Evolutionary conservation across 495 filamentous ascomycete genomes (phyloP), one percentile per base, ranked within the genome.

Genomic region (Paragyromitra xinjiangensis): DNA sequence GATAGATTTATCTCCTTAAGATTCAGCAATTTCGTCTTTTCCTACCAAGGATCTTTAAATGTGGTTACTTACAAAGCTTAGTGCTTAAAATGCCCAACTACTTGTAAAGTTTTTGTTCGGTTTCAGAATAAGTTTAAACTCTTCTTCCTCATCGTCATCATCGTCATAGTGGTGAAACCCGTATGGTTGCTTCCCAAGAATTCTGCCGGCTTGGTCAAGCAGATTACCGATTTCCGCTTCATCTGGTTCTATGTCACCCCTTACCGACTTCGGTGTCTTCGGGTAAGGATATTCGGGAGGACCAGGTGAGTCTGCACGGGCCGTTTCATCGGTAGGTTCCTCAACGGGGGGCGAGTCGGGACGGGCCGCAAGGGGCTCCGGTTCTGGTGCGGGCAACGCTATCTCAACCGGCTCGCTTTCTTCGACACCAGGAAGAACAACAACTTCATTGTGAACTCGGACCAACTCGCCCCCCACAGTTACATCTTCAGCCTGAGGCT

Each of bases 81-180:
- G 29, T 55, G 26, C n/a, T 59, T 34, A 77, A 59, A 77, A 77
- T 12, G 69, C 74, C 74, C 74, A 77, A 11, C 24, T 77, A 40
- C 74, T 77, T 61, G 39, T 77, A 51, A 77, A 77, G n/a, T 77
- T 77, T 22, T 26, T 77, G 61, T 77, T 77, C 69, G 74, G 74
- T 65, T 77, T 77, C 61, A 77, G 40, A 34, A 77, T 77, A 69
- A 77, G 74, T 51, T 40, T 77, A 42, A 77, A 77, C 7, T 73
- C 73, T 40, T 76, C 74, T 58, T 77, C 74, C 4, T 26, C 9
- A 66, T 77, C 74, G 29, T 71, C 73, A 16, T 77, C 69, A 29
- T 76, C 67, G 40, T 73, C 69, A 61, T 73, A 59, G 19, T 37
- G 55, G 12, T 77, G 69, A 5, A 77, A 55, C 24, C 44, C 44